Evolutionary conservation across 331 rosid species (phyloP).

Genomic region (Malus hybrid): DNA sequence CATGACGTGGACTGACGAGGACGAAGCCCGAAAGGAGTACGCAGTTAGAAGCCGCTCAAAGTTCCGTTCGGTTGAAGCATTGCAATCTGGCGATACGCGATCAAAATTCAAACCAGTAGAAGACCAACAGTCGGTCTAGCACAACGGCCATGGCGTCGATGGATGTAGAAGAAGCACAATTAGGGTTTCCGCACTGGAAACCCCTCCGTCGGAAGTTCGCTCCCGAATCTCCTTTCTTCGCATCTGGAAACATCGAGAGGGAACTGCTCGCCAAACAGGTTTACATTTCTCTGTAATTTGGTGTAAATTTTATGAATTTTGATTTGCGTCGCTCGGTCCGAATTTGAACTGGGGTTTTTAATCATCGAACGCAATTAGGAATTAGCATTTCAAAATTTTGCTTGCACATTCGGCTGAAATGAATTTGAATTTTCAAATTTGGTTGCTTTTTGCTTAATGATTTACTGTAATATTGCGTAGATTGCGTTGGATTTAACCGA

Average conservation of each 20-base stretch:
- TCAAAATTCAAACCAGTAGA: neutral
- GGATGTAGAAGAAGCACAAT: constrained; percentile 45
- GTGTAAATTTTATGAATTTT: neutral
- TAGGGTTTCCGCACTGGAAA: constrained; percentile 70
- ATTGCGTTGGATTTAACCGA: constrained; percentile 78
- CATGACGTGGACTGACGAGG: neutral
- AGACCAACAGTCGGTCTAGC: neutral
- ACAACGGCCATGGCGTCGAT: constrained; percentile 33
- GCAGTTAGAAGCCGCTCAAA: neutral
- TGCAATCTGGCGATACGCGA: neutral
- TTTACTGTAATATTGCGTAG: constrained; percentile 21
- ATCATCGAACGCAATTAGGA: neutral
- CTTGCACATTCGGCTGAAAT: neutral
- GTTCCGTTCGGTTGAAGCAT: neutral
- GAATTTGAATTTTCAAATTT: neutral
- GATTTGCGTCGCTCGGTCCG: neutral
- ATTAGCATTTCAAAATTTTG: neutral
- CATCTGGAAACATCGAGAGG: constrained; percentile 77
- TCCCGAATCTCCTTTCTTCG: constrained; percentile 76
- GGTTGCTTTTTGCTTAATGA: neutral
- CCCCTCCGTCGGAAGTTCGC: constrained; percentile 51
- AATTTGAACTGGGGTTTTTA: neutral
- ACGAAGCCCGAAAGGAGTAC: neutral
- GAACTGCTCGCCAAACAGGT: constrained; percentile 95
- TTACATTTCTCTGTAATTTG: neutral